phyloP scores from a whole-genome alignment of 2,329 filamentous ascomycete genomes.

The Lecanoromycetidae sp. region DNA sequence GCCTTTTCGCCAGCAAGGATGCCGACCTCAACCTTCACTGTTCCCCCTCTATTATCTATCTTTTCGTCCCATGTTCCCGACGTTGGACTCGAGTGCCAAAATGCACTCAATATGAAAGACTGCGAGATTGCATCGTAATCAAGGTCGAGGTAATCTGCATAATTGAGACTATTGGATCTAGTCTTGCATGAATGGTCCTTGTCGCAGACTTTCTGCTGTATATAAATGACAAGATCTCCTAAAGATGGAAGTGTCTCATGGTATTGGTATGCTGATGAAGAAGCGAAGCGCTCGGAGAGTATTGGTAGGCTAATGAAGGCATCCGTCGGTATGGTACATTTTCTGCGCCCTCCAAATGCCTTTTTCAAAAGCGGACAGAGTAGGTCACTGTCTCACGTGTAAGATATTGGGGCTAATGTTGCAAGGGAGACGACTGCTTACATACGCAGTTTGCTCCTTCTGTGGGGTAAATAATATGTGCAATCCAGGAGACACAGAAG shows the following conservation, averaged over 20 bases:
- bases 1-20: conserved; percentile 54
- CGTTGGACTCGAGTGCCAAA: conserved; percentile 23
- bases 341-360: conserved; percentile 42
- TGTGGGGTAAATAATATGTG: conserved; percentile 65
- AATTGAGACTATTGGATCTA: conserved; percentile 39
- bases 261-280: conserved; percentile 56
- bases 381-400: conserved; percentile 29
- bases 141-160: conserved; percentile 58
- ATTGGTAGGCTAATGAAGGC: conserved; percentile 51
- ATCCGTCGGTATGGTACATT: conserved; percentile 40
- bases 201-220: conserved; percentile 42
- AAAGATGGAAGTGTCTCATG: conserved; percentile 53
- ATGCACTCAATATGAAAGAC: conserved; percentile 42
- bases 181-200: conserved; percentile 16
- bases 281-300: conserved; percentile 47
- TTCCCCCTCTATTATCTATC: conserved; percentile 24
- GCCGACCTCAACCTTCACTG: conserved; percentile 63
- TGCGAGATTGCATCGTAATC: conserved; percentile 62
- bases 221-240: conserved; percentile 41
- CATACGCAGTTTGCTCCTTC: conserved; percentile 28
- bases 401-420: background rate
- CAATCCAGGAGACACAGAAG: conserved; percentile 65
- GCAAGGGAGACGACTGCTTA: conserved; percentile 4
- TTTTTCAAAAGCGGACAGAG: conserved; percentile 49
- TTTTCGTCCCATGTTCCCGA: conserved; percentile 36